phyloP scores from a whole-genome alignment of 2,329 filamentous ascomycete species.

The Penicillium brasilianum region DNA sequence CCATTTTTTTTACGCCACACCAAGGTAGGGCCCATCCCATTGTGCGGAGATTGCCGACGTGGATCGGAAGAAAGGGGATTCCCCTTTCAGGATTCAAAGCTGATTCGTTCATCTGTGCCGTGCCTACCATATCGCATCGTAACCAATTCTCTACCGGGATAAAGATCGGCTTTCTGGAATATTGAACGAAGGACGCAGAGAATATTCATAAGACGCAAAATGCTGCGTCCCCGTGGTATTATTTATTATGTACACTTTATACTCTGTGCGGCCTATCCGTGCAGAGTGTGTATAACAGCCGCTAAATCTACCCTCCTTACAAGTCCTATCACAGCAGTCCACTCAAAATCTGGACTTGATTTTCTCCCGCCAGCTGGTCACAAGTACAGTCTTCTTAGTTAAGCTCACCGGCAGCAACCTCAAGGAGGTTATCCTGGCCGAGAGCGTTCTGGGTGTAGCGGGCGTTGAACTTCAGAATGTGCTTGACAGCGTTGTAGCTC shows the following conservation, averaged over 20 bases:
- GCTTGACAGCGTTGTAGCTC: constrained; percentile 59
- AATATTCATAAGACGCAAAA: not conserved
- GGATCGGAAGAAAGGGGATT: not conserved
- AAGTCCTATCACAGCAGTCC: not conserved
- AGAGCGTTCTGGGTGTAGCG: constrained; percentile 60
- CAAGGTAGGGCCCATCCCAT: not conserved
- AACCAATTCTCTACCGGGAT: not conserved
- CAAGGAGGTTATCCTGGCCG: constrained; percentile 53
- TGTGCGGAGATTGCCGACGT: not conserved
- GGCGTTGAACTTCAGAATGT: constrained; percentile 61
- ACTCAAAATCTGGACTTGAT: not conserved
- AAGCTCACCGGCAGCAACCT: constrained; percentile 25
- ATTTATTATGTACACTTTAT: not conserved
- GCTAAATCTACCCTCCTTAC: not conserved
- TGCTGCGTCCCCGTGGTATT: not conserved
- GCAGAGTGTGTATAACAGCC: not conserved
- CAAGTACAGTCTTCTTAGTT: constrained; percentile 6
- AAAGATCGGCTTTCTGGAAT: not conserved
- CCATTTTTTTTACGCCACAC: not conserved
- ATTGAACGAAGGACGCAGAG: not conserved
- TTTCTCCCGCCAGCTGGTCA: not conserved
- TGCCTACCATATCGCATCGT: not conserved
- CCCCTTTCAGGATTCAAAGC: not conserved
- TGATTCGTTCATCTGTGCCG: not conserved
- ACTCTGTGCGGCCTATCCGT: too few relatives aligned